phyloP scores from a whole-genome alignment of 2,329 filamentous ascomycete genomes.

The Colletotrichum viniferum region DNA sequence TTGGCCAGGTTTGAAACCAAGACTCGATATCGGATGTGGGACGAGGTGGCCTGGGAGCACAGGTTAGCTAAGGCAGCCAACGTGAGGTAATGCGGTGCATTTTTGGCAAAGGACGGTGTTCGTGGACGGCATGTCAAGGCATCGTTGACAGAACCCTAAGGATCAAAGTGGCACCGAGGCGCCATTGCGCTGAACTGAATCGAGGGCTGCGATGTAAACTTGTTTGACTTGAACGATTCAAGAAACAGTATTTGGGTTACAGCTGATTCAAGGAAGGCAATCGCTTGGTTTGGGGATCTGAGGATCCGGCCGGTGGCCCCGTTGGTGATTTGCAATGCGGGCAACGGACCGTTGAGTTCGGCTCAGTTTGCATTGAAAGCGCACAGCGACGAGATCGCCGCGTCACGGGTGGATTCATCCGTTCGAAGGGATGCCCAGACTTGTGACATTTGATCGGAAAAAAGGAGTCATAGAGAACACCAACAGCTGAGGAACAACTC shows the following conservation, averaged over 20 bases:
- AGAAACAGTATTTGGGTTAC: not conserved
- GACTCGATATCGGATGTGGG: not conserved
- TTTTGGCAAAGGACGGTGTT: not conserved
- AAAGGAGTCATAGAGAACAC: not conserved
- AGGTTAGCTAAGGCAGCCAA: not conserved
- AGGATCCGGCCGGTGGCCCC: not conserved
- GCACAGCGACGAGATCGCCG: not conserved
- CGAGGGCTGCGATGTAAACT: not conserved
- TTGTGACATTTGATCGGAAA: constrained; percentile 4
- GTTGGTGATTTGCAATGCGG: not conserved
- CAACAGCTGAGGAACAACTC: not conserved
- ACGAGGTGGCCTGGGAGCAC: not conserved
- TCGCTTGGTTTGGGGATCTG: not conserved
- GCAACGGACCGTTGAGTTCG: not conserved
- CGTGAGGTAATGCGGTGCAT: not conserved
- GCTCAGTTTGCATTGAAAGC: not conserved
- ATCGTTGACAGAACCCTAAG: not conserved
- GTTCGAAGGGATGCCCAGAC: constrained; percentile 17
- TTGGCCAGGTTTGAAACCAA: constrained; percentile 7
- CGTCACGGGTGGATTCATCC: constrained; percentile 14
- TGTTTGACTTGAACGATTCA: not conserved
- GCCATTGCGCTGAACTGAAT: not conserved
- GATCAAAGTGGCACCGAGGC: not conserved
- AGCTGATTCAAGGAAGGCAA: not conserved
- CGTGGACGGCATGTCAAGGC: not conserved